Evolutionary conservation across 805 yeast genomes (phyloP).

Genomic region (Sporopachydermia quercuum): DNA sequence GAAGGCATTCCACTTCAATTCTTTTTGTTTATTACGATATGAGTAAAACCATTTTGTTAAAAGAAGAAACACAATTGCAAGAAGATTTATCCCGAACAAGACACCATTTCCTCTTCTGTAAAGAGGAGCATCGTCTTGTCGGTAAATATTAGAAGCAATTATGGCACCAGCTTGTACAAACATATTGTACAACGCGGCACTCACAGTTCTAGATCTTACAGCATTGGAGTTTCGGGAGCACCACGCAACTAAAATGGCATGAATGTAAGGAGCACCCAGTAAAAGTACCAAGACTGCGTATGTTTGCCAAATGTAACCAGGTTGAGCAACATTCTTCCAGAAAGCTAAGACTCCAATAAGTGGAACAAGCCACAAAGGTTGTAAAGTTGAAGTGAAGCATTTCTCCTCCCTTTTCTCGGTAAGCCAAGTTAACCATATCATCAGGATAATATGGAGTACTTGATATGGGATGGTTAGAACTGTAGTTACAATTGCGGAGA

Average conservation of each 20-base stretch:
- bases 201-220: conserved; percentile 48
- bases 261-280: conserved; percentile 32
- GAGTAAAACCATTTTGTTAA: conserved; percentile 24
- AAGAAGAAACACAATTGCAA: conserved; percentile 8
- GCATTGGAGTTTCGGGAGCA: conserved; percentile 47
- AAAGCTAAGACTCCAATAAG: conserved; percentile 20
- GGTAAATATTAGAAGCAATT: conserved; percentile 39
- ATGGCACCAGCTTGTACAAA: conserved; percentile 45
- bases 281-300: conserved; percentile 23
- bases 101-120: conserved; percentile 42
- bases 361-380: conserved; percentile 21
- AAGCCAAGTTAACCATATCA: conserved; percentile 13
- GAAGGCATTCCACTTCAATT: conserved; percentile 34
- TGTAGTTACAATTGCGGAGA: conserved; percentile 35
- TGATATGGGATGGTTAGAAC: conserved; percentile 36
- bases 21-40: conserved; percentile 28
- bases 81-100: conserved; percentile 11
- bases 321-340: conserved; percentile 25
- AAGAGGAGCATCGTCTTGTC: conserved; percentile 40
- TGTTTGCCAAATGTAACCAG: conserved; percentile 27
- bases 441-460: conserved; percentile 12
- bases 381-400: conserved; percentile 13
- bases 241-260: conserved; percentile 44
- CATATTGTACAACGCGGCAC: conserved; percentile 53
- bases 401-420: conserved; percentile 17